Evolutionary conservation across 257 asterid genomes (phyloP).

Genomic region (Solanum peruvianum): DNA sequence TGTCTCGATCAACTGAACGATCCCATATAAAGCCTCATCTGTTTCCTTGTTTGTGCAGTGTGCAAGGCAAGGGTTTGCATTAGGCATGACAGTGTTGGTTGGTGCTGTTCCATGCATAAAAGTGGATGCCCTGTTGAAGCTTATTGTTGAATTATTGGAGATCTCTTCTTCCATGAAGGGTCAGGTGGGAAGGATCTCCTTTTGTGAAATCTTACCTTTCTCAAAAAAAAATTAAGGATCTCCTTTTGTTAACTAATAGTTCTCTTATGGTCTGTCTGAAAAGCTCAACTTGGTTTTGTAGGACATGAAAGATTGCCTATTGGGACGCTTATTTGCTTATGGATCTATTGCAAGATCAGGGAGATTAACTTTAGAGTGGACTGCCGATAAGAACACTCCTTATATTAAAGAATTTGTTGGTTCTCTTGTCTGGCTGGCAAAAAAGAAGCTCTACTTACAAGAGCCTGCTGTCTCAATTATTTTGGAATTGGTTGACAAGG

Average conservation of each 20-base stretch:
- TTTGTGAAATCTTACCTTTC: not conserved
- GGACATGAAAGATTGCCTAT: constrained; percentile 78
- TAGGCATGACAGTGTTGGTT: constrained; percentile 66
- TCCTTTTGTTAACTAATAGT: not conserved
- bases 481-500: constrained; percentile 82
- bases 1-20: not conserved
- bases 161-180: constrained; percentile 91
- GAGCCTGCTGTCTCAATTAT: constrained; percentile 76
- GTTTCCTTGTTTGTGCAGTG: constrained; percentile 44
- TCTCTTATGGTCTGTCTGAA: not conserved
- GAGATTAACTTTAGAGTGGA: constrained; percentile 62
- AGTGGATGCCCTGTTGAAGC: constrained; percentile 71
- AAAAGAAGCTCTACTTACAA: constrained; percentile 80
- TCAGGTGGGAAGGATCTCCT: constrained; percentile 50
- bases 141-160: constrained; percentile 65
- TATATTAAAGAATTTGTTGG: constrained; percentile 52
- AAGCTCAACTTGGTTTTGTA: constrained; percentile 18
- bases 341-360: constrained; percentile 97
- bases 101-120: constrained; percentile 57
- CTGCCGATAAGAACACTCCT: constrained; percentile 29
- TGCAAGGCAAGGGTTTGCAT: constrained; percentile 96
- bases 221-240: not conserved
- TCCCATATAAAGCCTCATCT: not conserved
- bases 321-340: constrained; percentile 93
- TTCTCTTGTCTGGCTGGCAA: constrained; percentile 58